phyloP scores from a whole-genome alignment of 306 rosid species.

The Pachyrhizus erosus region DNA sequence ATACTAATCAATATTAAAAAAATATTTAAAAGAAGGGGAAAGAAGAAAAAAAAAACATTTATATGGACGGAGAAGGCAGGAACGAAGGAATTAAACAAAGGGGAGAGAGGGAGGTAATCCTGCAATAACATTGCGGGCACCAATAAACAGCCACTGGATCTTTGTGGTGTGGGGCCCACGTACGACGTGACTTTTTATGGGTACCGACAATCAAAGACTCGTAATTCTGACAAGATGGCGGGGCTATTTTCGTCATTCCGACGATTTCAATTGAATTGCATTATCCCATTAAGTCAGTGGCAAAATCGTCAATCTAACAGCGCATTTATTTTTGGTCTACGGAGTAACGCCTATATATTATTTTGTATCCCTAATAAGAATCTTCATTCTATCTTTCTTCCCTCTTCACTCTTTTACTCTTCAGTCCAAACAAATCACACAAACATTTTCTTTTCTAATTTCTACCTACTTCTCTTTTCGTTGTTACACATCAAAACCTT shows the following conservation, averaged over 20 bases:
- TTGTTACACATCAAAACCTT: background rate
- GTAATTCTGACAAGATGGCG: background rate
- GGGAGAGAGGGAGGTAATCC: too few species aligned
- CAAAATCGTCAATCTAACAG: background rate
- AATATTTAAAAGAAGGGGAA: too few species aligned
- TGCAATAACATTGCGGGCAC: too few species aligned
- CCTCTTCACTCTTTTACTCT: too few species aligned
- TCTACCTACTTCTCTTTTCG: background rate
- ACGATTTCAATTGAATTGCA: too few species aligned
- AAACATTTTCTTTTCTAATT: background rate
- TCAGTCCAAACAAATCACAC: background rate
- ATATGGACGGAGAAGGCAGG: too few species aligned
- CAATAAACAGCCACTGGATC: background rate
- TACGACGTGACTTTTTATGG: background rate
- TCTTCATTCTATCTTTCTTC: background rate
- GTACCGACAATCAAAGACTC: background rate
- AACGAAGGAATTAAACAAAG: too few species aligned
- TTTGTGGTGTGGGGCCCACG: background rate
- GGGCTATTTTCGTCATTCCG: constrained; percentile 13
- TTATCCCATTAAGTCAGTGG: background rate
- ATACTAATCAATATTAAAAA: too few species aligned
- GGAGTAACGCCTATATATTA: background rate
- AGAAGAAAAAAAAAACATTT: too few species aligned
- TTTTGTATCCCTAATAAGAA: background rate
- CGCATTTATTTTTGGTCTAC: background rate